Conservation (phyloP, 208 protist species). For the Leishmania tropica region DNA sequence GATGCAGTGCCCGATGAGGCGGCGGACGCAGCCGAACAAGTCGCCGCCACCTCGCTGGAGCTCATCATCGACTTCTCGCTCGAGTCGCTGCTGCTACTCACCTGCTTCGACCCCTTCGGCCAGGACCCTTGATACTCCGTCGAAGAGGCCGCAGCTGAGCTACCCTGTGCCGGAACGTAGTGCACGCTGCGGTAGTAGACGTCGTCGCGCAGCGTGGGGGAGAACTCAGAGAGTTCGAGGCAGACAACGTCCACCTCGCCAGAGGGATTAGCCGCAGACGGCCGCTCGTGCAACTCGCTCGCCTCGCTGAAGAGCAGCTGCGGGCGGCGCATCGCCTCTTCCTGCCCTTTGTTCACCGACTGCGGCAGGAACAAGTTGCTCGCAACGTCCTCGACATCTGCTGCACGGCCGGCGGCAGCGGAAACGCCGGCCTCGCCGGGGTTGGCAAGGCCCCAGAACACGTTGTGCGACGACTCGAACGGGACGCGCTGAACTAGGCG, state of each 20-base stretch:
- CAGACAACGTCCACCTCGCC: slow-evolving; percentile 63
- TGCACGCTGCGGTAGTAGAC: slow-evolving; percentile 89
- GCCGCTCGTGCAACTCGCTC: slow-evolving; percentile 55
- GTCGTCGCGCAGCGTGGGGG: slow-evolving; percentile 63
- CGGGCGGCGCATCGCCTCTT: slow-evolving; percentile 74
- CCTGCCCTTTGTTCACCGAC: slow-evolving; percentile 36
- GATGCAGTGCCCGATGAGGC: not conserved
- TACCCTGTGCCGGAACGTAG: slow-evolving; percentile 49
- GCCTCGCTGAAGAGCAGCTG: slow-evolving; percentile 71
- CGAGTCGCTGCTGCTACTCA: not conserved
- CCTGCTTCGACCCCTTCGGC: not conserved
- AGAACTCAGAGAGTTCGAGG: slow-evolving; percentile 86
- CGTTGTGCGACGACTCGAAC: slow-evolving; percentile 69
- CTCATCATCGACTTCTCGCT: slow-evolving; percentile 20
- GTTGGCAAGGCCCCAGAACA: slow-evolving; percentile 71
- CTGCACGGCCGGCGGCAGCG: slow-evolving; percentile 4
- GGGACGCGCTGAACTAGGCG: slow-evolving; percentile 61
- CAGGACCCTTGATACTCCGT: not conserved
- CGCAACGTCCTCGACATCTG: slow-evolving; percentile 20
- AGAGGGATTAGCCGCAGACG: slow-evolving; percentile 29
- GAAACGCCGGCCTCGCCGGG: not conserved
- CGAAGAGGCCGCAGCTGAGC: not conserved
- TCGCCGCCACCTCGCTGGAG: slow-evolving; percentile 4
- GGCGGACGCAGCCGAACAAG: not conserved
- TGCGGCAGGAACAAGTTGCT: slow-evolving; percentile 39